Base-by-base conservation (phyloP, 495 filamentous ascomycete genomes). In the Xanthoparmelia taractica region DNA sequence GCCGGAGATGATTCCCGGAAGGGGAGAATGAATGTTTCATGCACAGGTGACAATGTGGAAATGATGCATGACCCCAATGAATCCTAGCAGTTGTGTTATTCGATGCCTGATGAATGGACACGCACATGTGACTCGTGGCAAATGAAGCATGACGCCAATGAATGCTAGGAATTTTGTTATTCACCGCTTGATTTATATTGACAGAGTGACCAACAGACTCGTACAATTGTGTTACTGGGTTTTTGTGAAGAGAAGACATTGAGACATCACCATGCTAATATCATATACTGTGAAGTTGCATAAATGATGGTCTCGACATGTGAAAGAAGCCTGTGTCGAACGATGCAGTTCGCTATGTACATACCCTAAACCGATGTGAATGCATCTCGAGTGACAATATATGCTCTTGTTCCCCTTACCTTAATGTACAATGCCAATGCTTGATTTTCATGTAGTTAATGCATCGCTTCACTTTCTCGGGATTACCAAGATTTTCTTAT, bases 401-500 rank as follows among this genome's bases (percentile, higher is more conserved):
- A 10, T 33, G 50, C 50, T 25, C 29, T 17, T 31, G 48, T 27
- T 52, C n/a, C 31, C 27, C 48, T 29, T 52, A 33, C 50, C 29
- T 15, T 54, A 54, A 18, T 4, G 7, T 54, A 54, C 50, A 33
- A 31, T 54, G 0, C n/a, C 50, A 13, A 20, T 33, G 50, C 50
- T 3, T 33, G 25, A 54, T 0, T 27, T 54, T 54, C 2, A 29
- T 17, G 2, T 31, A 5, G 17, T 29, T 20, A 38, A 15, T 36
- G 2, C 31, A 31, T 58, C 25, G 56, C 13, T 37, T 38, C 56
- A 37, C 27, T 4, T 25, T 23, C 34, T 25, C 56, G 15, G 27
- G 36, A 36, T 20, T 57, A 17, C 34, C 15, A 18, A 25, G 20
- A 12, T 33, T 58, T 10, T 20, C 64, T 57, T 50, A 61, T 63